phyloP scores from a whole-genome alignment of 2,329 filamentous ascomycete genomes.

The Alternaria panax region DNA sequence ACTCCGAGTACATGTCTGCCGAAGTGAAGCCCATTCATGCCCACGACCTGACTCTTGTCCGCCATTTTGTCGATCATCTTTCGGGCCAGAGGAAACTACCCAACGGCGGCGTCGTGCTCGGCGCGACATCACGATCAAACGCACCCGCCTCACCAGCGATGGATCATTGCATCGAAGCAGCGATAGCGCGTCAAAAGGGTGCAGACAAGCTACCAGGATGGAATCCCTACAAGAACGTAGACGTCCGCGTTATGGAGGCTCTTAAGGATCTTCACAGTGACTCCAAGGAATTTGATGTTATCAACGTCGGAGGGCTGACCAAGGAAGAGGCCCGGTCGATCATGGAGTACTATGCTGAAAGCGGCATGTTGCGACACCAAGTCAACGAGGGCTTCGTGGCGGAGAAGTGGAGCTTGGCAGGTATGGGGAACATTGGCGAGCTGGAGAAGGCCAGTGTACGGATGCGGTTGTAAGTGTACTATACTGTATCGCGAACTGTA shows the following conservation, averaged over 20 bases:
- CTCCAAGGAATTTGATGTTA: constrained; percentile 52
- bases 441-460: constrained; percentile 72
- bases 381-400: constrained; percentile 75
- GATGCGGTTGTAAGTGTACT: constrained; percentile 41
- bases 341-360: constrained; percentile 93
- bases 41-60: constrained; percentile 80
- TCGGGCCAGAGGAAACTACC: constrained; percentile 56
- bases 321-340: constrained; percentile 77
- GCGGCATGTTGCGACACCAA: constrained; percentile 75
- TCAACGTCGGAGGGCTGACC: constrained; percentile 71
- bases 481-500: constrained; percentile 29
- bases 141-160: constrained; percentile 69
- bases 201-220: constrained; percentile 50
- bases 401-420: constrained; percentile 84
- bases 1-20: constrained; percentile 76
- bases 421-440: constrained; percentile 83
- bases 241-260: constrained; percentile 60
- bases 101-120: constrained; percentile 83
- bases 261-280: constrained; percentile 50
- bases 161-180: constrained; percentile 68
- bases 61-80: constrained; percentile 77
- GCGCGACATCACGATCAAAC: constrained; percentile 77
- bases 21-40: constrained; percentile 80
- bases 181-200: constrained; percentile 54
- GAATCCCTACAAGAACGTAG: constrained; percentile 61